Evolutionary conservation across 768 basidiomycete species (phyloP).

Genomic region (Auricularia auricula-judae): DNA sequence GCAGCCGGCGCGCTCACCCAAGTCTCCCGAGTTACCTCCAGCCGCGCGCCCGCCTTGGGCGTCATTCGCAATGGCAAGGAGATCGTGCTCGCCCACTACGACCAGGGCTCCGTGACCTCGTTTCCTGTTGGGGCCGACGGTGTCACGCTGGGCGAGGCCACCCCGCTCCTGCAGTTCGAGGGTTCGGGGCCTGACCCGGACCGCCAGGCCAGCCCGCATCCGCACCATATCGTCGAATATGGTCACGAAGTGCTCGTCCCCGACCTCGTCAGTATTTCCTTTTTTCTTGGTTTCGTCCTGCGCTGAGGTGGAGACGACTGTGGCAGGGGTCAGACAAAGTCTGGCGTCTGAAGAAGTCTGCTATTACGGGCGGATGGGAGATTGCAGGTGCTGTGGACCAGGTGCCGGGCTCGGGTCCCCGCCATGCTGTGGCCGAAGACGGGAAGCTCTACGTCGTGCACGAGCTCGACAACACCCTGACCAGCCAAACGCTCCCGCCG

Average conservation of each 20-base stretch:
- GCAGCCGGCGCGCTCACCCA: background rate
- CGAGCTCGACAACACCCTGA: constrained; percentile 12
- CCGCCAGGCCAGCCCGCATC: constrained; percentile 7
- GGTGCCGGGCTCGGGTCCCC: constrained; percentile 8
- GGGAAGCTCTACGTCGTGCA: constrained; percentile 10
- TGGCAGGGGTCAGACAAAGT: constrained; percentile 9
- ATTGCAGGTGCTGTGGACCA: constrained; percentile 4
- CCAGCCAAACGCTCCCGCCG: constrained; percentile 9
- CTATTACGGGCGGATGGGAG: constrained; percentile 2
- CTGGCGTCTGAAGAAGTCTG: constrained; percentile 7
- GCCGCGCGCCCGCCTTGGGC: background rate
- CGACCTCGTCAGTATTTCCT: background rate
- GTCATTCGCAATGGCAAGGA: background rate
- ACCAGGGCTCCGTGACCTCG: background rate
- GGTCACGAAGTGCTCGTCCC: constrained; percentile 4
- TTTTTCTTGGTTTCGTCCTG: background rate
- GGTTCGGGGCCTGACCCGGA: background rate
- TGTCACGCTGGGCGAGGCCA: background rate
- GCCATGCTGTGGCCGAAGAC: constrained; percentile 9
- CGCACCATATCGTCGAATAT: constrained; percentile 6
- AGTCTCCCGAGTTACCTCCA: background rate
- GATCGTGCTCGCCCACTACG: background rate
- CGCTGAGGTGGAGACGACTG: background rate
- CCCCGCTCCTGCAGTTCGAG: background rate
- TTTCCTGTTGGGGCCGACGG: background rate